Conservation (phyloP, 2,329 filamentous ascomycete genomes). For the Didymella sp. region DNA sequence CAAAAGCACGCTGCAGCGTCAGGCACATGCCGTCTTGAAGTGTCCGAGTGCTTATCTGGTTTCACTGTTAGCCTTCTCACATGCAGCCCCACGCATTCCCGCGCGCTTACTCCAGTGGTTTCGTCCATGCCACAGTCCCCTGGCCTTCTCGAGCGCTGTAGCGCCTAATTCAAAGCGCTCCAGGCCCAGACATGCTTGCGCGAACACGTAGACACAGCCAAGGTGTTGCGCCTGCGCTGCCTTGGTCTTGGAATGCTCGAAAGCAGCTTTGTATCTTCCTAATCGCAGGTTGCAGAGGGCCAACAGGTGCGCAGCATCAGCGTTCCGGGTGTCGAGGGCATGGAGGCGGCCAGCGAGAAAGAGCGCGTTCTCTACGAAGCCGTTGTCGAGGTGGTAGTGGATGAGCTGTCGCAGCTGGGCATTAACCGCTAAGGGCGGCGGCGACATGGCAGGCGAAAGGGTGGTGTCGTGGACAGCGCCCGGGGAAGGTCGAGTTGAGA, state of each 20-base stretch:
- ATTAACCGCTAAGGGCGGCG: conserved; percentile 62
- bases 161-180: conserved; percentile 83
- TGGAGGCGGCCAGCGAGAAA: conserved; percentile 89
- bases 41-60: conserved; percentile 75
- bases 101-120: conserved; percentile 74
- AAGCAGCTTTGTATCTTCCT: conserved; percentile 83
- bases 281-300: conserved; percentile 84
- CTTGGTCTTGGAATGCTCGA: conserved; percentile 77
- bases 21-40: conserved; percentile 73
- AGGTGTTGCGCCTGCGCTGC: conserved; percentile 76
- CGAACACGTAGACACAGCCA: conserved; percentile 90
- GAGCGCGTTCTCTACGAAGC: conserved; percentile 85
- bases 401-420: conserved; percentile 70
- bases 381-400: conserved; percentile 85
- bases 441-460: conserved; percentile 58
- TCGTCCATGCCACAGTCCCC: conserved; percentile 75
- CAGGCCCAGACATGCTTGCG: conserved; percentile 82
- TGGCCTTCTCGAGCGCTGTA: conserved; percentile 81
- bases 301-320: conserved; percentile 82
- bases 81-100: background rate
- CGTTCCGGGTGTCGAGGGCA: conserved; percentile 81
- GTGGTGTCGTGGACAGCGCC: conserved; percentile 12
- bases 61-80: conserved; percentile 20
- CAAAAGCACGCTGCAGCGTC: conserved; percentile 86
- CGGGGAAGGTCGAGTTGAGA: conserved; percentile 16